phyloP scores from a whole-genome alignment of 179 eudicot species.

The Spergularia azorica region DNA sequence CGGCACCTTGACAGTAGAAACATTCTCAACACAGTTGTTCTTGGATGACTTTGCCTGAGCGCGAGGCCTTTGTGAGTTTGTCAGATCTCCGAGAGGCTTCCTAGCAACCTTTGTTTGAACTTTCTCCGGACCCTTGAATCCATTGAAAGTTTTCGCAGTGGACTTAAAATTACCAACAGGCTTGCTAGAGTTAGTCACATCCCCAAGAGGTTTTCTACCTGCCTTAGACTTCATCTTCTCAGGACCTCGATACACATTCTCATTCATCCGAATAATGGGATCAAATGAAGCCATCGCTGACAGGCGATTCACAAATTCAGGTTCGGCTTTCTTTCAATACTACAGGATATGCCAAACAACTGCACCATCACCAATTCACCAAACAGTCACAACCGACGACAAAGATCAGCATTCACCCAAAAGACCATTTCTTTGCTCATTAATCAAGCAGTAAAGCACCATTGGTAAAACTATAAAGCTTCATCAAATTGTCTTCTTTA shows the following conservation, averaged over 20 bases:
- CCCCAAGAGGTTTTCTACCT: conserved; percentile 67
- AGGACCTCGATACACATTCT: conserved; percentile 28
- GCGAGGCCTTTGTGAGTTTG: conserved; percentile 52
- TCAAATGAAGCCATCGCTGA: conserved; percentile 31
- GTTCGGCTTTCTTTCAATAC: conserved; percentile 11
- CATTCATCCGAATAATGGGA: conserved; percentile 29
- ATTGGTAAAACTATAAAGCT: neutral
- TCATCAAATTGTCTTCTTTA: neutral
- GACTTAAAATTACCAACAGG: conserved; percentile 32
- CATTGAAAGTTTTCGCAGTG: conserved; percentile 18
- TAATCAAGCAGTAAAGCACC: neutral
- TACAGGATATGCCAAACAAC: conserved; percentile 12
- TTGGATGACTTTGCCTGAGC: conserved; percentile 30
- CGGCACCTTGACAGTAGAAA: conserved; percentile 39
- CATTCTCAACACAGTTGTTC: conserved; percentile 31
- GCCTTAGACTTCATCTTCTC: conserved; percentile 24
- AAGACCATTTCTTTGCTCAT: neutral
- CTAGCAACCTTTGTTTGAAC: conserved; percentile 35
- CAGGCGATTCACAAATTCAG: conserved; percentile 12
- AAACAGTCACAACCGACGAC: neutral
- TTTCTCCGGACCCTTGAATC: conserved; percentile 37
- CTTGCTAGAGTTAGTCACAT: conserved; percentile 68
- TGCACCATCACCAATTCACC: neutral
- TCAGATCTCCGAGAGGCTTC: conserved; percentile 66
- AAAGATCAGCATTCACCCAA: neutral